Percentiles rank a stretch among this genome's conserved stretches.
Conservation (phyloP, 2,329 filamentous ascomycete genomes). For the Ceratocystis albifundus region DNA sequence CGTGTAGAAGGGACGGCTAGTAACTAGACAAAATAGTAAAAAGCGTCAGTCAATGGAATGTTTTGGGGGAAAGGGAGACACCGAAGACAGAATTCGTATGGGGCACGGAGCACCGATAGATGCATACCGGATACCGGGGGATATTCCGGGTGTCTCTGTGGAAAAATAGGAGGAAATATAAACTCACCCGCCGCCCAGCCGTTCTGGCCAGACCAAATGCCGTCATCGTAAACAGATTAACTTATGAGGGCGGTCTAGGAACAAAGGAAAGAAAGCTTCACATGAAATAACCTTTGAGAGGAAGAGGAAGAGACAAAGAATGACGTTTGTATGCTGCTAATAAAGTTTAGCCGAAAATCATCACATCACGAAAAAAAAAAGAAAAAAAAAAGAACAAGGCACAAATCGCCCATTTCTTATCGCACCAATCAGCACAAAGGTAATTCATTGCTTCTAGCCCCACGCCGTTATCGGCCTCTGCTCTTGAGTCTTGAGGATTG, state of each 20-base stretch:
- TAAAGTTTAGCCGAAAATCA: no score
- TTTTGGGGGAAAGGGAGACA: background rate
- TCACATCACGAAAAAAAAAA: background rate
- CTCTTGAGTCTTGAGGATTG: background rate
- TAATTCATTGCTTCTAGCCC: slow-evolving; percentile 13
- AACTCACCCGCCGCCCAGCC: slow-evolving; percentile 39
- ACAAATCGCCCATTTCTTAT: background rate
- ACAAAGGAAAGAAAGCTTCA: background rate
- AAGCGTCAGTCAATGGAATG: background rate
- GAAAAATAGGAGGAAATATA: slow-evolving; percentile 27
- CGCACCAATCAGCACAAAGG: slow-evolving; percentile 15
- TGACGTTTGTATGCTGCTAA: background rate
- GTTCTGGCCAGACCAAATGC: slow-evolving; percentile 41
- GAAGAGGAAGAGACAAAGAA: background rate
- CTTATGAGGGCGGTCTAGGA: background rate
- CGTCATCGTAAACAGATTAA: slow-evolving; percentile 33
- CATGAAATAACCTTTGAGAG: background rate
- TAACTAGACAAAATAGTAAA: background rate
- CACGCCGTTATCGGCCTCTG: slow-evolving; percentile 20
- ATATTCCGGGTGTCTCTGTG: no score
- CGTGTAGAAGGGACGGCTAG: slow-evolving; percentile 26
- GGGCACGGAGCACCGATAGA: background rate
- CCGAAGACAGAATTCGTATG: background rate
- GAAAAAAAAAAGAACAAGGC: no score
- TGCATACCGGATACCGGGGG: background rate